Evolutionary conservation across 1,284 basidiomycete species (phyloP), one percentile per base, ranked within the genome.

Genomic region (Rhodotorula sp.): DNA sequence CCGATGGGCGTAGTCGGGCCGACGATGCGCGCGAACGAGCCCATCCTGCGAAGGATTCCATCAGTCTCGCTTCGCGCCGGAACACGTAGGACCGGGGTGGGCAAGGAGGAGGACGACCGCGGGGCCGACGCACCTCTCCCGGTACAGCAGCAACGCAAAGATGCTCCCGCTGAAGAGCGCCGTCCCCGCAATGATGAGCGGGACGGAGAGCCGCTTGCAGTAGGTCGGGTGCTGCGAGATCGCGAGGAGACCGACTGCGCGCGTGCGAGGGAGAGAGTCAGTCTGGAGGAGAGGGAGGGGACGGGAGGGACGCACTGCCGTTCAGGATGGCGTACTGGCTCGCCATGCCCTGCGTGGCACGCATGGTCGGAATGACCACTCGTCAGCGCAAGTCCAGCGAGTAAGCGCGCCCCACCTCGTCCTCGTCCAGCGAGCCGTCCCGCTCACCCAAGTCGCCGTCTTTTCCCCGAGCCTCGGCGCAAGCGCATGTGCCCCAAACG

Each of bases 151-250:
- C 39, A 76, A 46, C 10, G 74, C 74, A 46, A 73, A 76, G 69
- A 76, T 76, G 6, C 56, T 60, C 5, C 74, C 74, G 25, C 61
- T 66, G 69, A 76, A 76, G 10, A 76, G 37, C 0, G 69, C 69
- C 39, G 72, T 70, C 1, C 74, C 74, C 9, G 70, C 72, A 12
- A 71, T 60, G 61, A 74, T 70, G 41, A 76, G 59, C 44, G 72
- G 71, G 1, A 57, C 69, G 12, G 71, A 64, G 61, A 67, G 66
- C 5, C 69, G 71, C 29, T 71, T 70, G n/a, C 37, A 39, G 50
- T 75, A 65, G 27, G 64, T 37, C 7, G 74, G 74, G 37, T 75
- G 74, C 41, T 75, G 74, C 6, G 71, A 73, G 61, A 75, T 73
- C 13, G 74, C 74, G 29, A 73, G 65, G n/a, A 69, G 67, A 5